Percentiles rank a stretch among this genome's conserved stretches.
Conservation (phyloP, 2,329 filamentous ascomycete genomes). For the Pseudofabraea citricarpa region DNA sequence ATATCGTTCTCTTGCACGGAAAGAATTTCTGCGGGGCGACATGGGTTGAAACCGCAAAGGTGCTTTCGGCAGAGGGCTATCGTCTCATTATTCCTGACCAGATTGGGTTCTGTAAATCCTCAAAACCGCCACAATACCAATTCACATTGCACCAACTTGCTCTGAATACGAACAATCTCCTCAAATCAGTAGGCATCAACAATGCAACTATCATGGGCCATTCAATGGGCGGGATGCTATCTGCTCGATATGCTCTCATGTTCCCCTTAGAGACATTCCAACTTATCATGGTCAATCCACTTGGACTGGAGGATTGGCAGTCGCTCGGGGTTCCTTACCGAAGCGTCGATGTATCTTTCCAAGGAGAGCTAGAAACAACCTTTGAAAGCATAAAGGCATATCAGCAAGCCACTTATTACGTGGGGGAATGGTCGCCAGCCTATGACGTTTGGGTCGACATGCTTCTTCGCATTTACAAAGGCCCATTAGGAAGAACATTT, state of each 20-base stretch:
- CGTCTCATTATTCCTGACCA: slow-evolving; percentile 50
- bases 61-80: slow-evolving; percentile 39
- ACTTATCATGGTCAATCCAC: slow-evolving; percentile 45
- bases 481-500: slow-evolving; percentile 36
- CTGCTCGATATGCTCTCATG: slow-evolving; percentile 45
- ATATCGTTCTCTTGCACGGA: slow-evolving; percentile 46
- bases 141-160: slow-evolving; percentile 47
- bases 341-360: slow-evolving; percentile 34
- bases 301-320: slow-evolving; percentile 49
- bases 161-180: slow-evolving; percentile 43
- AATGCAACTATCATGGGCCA: slow-evolving; percentile 46
- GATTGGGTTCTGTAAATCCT: slow-evolving; percentile 53
- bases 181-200: slow-evolving; percentile 37
- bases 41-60: slow-evolving; percentile 42
- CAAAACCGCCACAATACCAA: slow-evolving; percentile 45
- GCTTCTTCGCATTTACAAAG: slow-evolving; percentile 46
- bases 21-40: slow-evolving; percentile 53
- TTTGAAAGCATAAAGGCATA: slow-evolving; percentile 41
- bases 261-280: slow-evolving; percentile 38
- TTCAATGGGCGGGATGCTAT: slow-evolving; percentile 51
- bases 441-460: slow-evolving; percentile 53
- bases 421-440: slow-evolving; percentile 39
- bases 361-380: slow-evolving; percentile 34
- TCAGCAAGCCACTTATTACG: slow-evolving; percentile 44
- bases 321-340: slow-evolving; percentile 43